phyloP scores from a whole-genome alignment of 2,329 filamentous ascomycete genomes.

The Aspergillus calidoustus region DNA sequence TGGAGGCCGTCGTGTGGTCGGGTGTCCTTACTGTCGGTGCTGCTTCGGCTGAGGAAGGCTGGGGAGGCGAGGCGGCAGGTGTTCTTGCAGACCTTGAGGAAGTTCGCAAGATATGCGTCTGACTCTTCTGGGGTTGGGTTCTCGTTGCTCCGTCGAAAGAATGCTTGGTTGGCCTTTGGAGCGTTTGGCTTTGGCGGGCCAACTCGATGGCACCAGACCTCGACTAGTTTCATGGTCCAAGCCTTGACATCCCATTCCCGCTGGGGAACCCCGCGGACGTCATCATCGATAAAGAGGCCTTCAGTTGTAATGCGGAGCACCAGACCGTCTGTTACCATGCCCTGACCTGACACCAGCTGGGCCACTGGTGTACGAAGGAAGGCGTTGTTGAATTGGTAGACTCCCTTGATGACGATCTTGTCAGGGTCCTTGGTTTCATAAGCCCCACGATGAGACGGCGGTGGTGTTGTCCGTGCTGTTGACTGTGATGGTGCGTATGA shows the following conservation, averaged over 20 bases:
- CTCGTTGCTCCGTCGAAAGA: conserved; percentile 53
- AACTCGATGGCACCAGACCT: conserved; percentile 78
- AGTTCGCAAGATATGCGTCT: conserved; percentile 65
- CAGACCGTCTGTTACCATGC: conserved; percentile 86
- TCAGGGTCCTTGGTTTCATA: conserved; percentile 90
- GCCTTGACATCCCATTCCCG: conserved; percentile 98
- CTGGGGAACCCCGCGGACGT: conserved; percentile 86
- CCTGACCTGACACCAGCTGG: conserved; percentile 82
- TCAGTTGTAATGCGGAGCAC: conserved; percentile 91
- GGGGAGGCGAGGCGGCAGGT: conserved; percentile 59
- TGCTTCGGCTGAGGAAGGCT: conserved; percentile 43
- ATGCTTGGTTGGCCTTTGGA: conserved; percentile 36
- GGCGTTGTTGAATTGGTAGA: conserved; percentile 89
- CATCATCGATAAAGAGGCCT: conserved; percentile 96
- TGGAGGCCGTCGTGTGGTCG: conserved; percentile 50
- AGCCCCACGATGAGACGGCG: conserved; percentile 74
- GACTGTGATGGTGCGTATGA: conserved; percentile 86
- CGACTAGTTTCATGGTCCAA: conserved; percentile 92
- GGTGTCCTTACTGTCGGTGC: conserved; percentile 23
- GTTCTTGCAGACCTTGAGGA: conserved; percentile 68
- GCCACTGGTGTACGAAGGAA: conserved; percentile 89
- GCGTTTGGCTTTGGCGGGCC: conserved; percentile 45
- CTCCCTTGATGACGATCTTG: conserved; percentile 93
- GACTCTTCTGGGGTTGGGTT: conserved; percentile 66
- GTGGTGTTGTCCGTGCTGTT: conserved; percentile 81